Conservation (phyloP, 768 basidiomycete species). For the Suillus cothurnatus region DNA sequence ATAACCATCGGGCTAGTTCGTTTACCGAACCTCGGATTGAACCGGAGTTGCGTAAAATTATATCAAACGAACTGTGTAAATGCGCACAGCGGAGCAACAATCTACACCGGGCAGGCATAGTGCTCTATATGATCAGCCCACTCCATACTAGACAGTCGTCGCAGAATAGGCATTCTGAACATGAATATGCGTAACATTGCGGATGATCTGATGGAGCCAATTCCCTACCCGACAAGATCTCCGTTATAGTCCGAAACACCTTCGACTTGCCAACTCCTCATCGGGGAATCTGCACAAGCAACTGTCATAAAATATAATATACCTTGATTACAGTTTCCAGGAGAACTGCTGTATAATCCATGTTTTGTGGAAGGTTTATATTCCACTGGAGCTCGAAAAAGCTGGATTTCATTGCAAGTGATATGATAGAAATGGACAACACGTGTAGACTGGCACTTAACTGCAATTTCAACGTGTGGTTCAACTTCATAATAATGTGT, state of each 20-base stretch:
- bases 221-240: background rate
- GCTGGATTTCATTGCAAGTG: background rate
- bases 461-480: background rate
- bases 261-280: background rate
- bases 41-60: conserved; percentile 39
- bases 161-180: background rate
- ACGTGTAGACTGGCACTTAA: background rate
- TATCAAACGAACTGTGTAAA: conserved; percentile 40
- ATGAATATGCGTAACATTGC: background rate
- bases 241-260: background rate
- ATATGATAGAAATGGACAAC: background rate
- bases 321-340: background rate
- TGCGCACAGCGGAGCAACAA: conserved; percentile 31
- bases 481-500: background rate
- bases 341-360: background rate
- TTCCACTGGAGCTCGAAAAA: background rate
- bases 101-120: conserved; percentile 24
- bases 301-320: background rate
- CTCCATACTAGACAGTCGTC: background rate
- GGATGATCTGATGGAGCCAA: background rate
- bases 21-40: conserved; percentile 45
- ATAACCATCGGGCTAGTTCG: conserved; percentile 30
- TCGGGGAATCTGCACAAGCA: background rate
- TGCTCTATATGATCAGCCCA: background rate
- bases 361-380: no score